Percentiles rank a stretch among this genome's conserved stretches.
Conservation (phyloP, 2,329 filamentous ascomycete species). For the Colletotrichum acutatum region DNA sequence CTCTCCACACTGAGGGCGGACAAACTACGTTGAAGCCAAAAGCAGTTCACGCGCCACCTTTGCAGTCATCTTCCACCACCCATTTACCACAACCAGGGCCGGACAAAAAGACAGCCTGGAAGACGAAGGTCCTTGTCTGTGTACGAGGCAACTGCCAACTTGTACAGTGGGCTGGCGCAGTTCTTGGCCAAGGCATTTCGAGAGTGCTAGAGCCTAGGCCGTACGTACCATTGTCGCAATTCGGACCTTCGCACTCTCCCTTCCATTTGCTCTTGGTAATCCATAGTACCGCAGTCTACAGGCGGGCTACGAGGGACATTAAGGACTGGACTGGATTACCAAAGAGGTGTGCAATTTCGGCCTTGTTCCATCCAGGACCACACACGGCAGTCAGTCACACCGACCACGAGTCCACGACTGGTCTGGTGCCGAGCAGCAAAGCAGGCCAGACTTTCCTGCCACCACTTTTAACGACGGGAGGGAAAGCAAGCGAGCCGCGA, state of each 20-base stretch:
- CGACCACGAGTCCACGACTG: slow-evolving; percentile 1
- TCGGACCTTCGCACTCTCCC: not conserved
- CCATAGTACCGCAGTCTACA: not conserved
- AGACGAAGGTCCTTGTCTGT: not conserved
- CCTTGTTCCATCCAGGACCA: not conserved
- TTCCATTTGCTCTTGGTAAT: not conserved
- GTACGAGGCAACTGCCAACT: not conserved
- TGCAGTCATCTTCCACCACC: not conserved
- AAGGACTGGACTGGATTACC: not conserved
- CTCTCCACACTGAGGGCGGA: slow-evolving; percentile 3
- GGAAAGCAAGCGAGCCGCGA: not conserved
- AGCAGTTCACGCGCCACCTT: slow-evolving; percentile 10
- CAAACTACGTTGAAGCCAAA: not conserved
- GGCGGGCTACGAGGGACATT: not conserved
- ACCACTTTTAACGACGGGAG: not conserved
- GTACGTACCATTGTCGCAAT: not conserved
- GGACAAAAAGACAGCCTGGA: not conserved
- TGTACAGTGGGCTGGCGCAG: not conserved
- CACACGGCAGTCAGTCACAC: slow-evolving; percentile 3
- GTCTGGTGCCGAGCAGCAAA: not conserved
- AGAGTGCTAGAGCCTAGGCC: not conserved
- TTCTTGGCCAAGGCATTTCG: not conserved
- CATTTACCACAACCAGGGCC: not conserved
- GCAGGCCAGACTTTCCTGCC: not conserved
- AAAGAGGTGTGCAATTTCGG: not conserved